phyloP scores from a whole-genome alignment of 2,329 filamentous ascomycete genomes.

The Paecilomyces fulvus region DNA sequence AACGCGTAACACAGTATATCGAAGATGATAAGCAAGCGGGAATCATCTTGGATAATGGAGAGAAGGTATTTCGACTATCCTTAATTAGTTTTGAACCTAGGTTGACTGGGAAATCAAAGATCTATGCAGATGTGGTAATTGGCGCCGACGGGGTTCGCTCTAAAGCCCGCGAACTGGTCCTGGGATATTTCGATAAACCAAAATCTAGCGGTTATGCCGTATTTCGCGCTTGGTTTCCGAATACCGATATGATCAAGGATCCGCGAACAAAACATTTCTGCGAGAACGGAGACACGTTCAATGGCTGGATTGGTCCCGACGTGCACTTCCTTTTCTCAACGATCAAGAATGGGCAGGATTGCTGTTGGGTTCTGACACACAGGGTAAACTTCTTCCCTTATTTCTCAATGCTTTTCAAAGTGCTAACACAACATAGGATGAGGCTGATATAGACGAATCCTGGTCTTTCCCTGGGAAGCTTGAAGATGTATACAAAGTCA shows the following conservation, averaged over 20 bases:
- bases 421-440: constrained; percentile 26
- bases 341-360: constrained; percentile 45
- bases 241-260: constrained; percentile 14
- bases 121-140: constrained; percentile 42
- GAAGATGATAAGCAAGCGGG: constrained; percentile 45
- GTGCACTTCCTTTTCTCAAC: constrained; percentile 38
- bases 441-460: constrained; percentile 47
- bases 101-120: neutral
- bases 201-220: constrained; percentile 24
- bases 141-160: constrained; percentile 50
- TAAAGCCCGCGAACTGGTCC: constrained; percentile 43
- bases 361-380: constrained; percentile 50
- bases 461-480: constrained; percentile 48
- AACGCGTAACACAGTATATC: constrained; percentile 46
- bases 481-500: constrained; percentile 43
- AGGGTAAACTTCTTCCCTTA: constrained; percentile 19
- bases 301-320: constrained; percentile 46
- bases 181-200: constrained; percentile 25
- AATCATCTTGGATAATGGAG: constrained; percentile 43
- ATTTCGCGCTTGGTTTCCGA: constrained; percentile 17
- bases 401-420: neutral
- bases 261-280: constrained; percentile 41
- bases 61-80: constrained; percentile 24
- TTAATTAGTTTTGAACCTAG: neutral
- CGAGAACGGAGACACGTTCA: constrained; percentile 43